Conservation (phyloP, 2,329 filamentous ascomycete species). For the Fonsecaea monophora region DNA sequence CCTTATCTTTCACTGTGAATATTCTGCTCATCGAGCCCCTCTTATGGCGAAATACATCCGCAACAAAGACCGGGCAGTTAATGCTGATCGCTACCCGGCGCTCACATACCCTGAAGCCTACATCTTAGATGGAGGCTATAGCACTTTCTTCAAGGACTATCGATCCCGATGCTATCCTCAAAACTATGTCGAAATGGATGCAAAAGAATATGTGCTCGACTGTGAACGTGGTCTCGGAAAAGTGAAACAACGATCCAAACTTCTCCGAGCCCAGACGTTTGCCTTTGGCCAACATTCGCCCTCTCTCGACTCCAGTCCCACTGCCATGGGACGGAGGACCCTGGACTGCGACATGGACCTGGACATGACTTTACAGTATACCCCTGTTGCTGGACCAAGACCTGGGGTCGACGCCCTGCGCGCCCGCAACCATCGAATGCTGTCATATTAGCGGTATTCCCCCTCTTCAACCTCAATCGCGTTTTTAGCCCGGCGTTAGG, state of each 20-base stretch:
- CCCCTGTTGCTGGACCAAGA: constrained; percentile 34
- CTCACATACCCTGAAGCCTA: constrained; percentile 97
- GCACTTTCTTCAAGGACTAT: constrained; percentile 83
- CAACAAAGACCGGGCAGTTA: constrained; percentile 82
- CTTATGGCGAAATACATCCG: constrained; percentile 96
- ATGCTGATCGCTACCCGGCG: constrained; percentile 82
- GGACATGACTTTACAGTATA: constrained; percentile 38
- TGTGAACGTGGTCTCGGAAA: constrained; percentile 95
- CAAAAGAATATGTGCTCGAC: constrained; percentile 86
- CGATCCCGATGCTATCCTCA: constrained; percentile 85
- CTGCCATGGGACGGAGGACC: constrained; percentile 52
- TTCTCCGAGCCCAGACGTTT: constrained; percentile 89
- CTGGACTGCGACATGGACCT: constrained; percentile 39
- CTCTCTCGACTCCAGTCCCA: constrained; percentile 68
- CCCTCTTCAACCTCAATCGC: constrained; percentile 25
- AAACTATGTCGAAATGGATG: constrained; percentile 96
- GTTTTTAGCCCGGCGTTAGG: constrained; percentile 39
- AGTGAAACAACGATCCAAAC: constrained; percentile 84
- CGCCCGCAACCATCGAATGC: constrained; percentile 36
- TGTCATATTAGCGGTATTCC: constrained; percentile 36
- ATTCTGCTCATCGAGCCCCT: constrained; percentile 93
- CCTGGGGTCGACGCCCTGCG: constrained; percentile 34
- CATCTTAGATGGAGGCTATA: constrained; percentile 95
- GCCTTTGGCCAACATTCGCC: constrained; percentile 80
- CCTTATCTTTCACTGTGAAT: constrained; percentile 96